phyloP scores from a whole-genome alignment of 306 rosid genomes.

The Cicer arietinum region DNA sequence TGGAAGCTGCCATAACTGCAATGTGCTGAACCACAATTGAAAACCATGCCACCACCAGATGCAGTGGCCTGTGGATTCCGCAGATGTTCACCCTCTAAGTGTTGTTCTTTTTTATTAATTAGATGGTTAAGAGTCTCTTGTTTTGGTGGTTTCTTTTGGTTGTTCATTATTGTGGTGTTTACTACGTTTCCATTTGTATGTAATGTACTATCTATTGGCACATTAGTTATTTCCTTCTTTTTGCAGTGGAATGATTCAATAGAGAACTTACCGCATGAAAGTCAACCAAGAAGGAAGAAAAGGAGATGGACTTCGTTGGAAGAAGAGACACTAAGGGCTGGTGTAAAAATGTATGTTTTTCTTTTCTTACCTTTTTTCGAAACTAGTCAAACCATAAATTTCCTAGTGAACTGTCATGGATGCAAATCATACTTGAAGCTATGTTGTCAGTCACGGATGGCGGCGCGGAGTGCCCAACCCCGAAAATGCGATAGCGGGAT shows the following conservation, averaged over 20 bases:
- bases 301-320: conserved; percentile 75
- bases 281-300: conserved; percentile 55
- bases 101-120: background rate
- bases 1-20: background rate
- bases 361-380: background rate
- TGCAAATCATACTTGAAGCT: conserved; percentile 1
- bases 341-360: conserved; percentile 63
- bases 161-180: background rate
- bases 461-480: too few relatives aligned
- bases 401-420: conserved; percentile 25
- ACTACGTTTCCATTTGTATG: conserved; percentile 17
- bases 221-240: conserved; percentile 24
- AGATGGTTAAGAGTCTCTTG: conserved; percentile 26
- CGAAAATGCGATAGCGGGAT: too few relatives aligned
- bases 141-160: background rate
- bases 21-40: background rate
- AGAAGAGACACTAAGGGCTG: conserved; percentile 74
- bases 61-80: conserved; percentile 34
- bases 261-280: conserved; percentile 46
- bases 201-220: conserved; percentile 1
- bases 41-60: conserved; percentile 24
- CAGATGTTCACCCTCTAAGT: conserved; percentile 9
- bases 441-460: too few relatives aligned
- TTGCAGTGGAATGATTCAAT: conserved; percentile 84
- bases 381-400: conserved; percentile 30